Conservation (phyloP, 768 basidiomycete genomes). For the Phylloporus rhodoxanthus region DNA sequence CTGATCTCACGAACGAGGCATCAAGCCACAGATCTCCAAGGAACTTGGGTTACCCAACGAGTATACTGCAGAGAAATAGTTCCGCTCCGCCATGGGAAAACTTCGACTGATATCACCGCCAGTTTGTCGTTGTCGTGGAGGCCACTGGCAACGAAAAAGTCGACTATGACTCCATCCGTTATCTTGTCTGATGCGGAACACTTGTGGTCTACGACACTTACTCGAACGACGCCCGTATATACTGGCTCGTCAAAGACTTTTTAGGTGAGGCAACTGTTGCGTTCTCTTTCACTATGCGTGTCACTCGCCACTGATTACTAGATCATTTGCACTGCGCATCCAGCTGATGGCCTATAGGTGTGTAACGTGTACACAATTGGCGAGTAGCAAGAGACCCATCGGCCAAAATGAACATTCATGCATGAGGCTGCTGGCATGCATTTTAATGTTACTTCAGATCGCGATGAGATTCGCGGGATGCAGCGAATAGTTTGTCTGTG, state of each 20-base stretch:
- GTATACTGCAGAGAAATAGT: not conserved
- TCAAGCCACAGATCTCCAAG: not conserved
- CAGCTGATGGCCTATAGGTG: slow-evolving; percentile 20
- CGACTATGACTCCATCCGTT: not conserved
- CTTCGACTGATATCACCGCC: not conserved
- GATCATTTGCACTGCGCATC: slow-evolving; percentile 78
- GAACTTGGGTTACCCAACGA: not conserved
- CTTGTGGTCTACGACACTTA: slow-evolving; percentile 72
- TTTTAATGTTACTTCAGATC: not conserved
- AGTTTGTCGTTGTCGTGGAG: not conserved
- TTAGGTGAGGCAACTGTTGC: slow-evolving; percentile 28
- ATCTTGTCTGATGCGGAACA: slow-evolving; percentile 73
- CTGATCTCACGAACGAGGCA: slow-evolving; percentile 25
- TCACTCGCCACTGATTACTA: slow-evolving; percentile 29
- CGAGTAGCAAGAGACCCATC: slow-evolving; percentile 50
- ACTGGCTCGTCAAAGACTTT: slow-evolving; percentile 73
- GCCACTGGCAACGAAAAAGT: not conserved
- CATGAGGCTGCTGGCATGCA: slow-evolving; percentile 20
- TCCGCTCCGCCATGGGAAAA: not conserved
- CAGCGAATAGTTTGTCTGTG: not conserved
- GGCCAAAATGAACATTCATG: slow-evolving; percentile 62
- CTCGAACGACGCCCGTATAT: slow-evolving; percentile 64
- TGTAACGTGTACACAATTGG: slow-evolving; percentile 55
- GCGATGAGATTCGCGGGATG: not conserved
- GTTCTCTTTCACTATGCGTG: not conserved